Base-by-base conservation (phyloP, 2,329 filamentous ascomycete species). In the Cladosporium sp. region DNA sequence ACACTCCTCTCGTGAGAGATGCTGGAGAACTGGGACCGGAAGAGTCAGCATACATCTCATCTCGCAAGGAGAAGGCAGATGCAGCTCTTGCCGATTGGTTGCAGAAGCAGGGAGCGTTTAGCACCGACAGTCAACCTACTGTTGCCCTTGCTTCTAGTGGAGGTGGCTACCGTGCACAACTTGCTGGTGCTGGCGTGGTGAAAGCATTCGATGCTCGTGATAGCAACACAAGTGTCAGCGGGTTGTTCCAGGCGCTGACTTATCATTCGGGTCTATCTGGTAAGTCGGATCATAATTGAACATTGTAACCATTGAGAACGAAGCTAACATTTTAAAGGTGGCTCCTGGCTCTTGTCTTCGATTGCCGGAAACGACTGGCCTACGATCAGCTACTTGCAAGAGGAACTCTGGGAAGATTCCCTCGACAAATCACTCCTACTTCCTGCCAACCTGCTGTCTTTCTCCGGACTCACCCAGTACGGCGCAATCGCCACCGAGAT, bases 341-440 rank as follows among this genome's bases (percentile, higher is more conserved):
- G 82, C 46, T 70, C 73, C 2, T 83, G 81, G 82, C 73, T 83
- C n/a, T 68, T 83, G 1, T 78, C 78, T 3, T 81, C 80, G 2
- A 63, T 83, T 21, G 76, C 77, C 13, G 81, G 79, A 8, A 82
- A 82, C 71, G 79, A 82, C 66, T 82, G 78, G 70, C 79, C 80
- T 1, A 82, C 80, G 1, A 75, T 83, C 58, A 77, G 76, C 4
- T 74, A 73, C 32, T 71, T 84, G 6, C 71, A 74, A 30, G 71
- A 76, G 18, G 75, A 72, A 14, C 70, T 82, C 2, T 84, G 81
- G 81, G 71, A 77, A 28, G 43, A 71, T n/a, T 74, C 75, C 1
- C 79, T 83, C 65, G 65, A 74, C 48, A 72, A 79, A 53, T 77
- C 73, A 66, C 69, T 78, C 4, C 70, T 81, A 0, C 71, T 76